Evolutionary conservation across 805 yeast species (phyloP), one percentile per base, ranked within the genome.

Genomic region (Saturnispora halmiae): DNA sequence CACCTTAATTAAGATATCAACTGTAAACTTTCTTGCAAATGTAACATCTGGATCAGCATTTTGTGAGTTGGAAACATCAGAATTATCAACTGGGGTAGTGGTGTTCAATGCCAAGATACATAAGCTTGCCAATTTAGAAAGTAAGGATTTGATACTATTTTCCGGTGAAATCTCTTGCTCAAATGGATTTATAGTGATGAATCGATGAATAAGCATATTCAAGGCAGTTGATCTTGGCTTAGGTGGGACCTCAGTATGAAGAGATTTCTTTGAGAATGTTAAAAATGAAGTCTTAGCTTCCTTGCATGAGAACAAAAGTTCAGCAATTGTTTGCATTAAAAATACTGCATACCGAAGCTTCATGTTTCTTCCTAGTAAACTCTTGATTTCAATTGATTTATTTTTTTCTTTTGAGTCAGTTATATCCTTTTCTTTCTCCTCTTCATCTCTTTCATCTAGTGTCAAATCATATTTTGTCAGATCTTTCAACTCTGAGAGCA

Each of bases 271-370:
- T 2, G 90, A 77, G 50, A 75, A 88, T 0, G 90, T 78, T 42
- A 87, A 62, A 51, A 88, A 82, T 51, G 87, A 95, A 37, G 82
- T 69, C 56, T 88, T 88, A 38, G 87, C 75, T 46, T 78, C 79
- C 46, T 79, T 81, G 55, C 87, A 88, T 2, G 95, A 82, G 2
- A 79, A 73, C 6, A 88, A 58, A 6, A 86, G 60, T 49, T 88
- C 96, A 0, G 78, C 70, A 30, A 87, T 58, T 0, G 75, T 61
- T 48, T 78, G 83, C 30, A 88, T 60, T 35, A 88, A 59, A 56
- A 79, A 87, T 33, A 79, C 70, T 44, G 77, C 75, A 51, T 82
- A 79, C 0, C 78, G 69, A 4, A 31, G 14, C 11, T 31, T 31
- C 14, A 19, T 5, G 20, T 31, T 31, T n/a, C 34, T 31, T 10